Percentiles rank a stretch among this genome's conserved stretches.
phyloP scores from a whole-genome alignment of 805 yeast species.

The Nakazawaea wyomingensis region DNA sequence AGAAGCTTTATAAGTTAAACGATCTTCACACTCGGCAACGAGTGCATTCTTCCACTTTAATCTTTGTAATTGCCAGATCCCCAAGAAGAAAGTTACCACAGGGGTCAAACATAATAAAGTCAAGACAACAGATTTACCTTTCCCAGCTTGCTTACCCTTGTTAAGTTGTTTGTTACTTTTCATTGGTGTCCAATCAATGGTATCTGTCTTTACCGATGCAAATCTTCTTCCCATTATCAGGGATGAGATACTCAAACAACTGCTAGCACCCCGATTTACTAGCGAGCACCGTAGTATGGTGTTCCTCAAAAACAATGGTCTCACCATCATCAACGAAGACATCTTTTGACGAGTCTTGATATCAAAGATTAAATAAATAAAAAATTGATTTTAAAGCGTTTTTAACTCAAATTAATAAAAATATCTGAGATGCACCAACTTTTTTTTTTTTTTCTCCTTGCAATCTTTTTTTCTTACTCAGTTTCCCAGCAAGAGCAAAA shows the following conservation, averaged over 20 bases:
- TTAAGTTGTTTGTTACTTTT: conserved; percentile 38
- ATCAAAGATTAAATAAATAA: too few species aligned
- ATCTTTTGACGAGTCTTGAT: too few species aligned
- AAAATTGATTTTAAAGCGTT: too few species aligned
- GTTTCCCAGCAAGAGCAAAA: too few species aligned
- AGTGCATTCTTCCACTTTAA: conserved; percentile 83
- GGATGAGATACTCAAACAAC: not conserved
- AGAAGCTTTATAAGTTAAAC: conserved; percentile 67
- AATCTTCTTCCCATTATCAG: conserved; percentile 12
- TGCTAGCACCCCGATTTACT: not conserved
- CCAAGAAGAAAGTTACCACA: conserved; percentile 74
- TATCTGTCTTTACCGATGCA: conserved; percentile 53
- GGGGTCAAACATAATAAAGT: conserved; percentile 70
- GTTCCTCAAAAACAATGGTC: not conserved
- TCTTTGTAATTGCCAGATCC: conserved; percentile 89
- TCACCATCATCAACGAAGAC: not conserved
- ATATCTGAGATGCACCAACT: too few species aligned
- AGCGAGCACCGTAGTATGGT: not conserved
- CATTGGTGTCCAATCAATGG: conserved; percentile 82
- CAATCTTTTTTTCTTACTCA: too few species aligned
- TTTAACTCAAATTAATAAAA: too few species aligned
- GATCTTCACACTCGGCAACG: conserved; percentile 77
- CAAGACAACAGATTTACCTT: conserved; percentile 23
- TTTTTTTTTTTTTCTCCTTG: too few species aligned
- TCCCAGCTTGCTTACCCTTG: conserved; percentile 20